Base-by-base conservation (phyloP, 352 stramenopile genomes). In the Blastocystis sp. region DNA sequence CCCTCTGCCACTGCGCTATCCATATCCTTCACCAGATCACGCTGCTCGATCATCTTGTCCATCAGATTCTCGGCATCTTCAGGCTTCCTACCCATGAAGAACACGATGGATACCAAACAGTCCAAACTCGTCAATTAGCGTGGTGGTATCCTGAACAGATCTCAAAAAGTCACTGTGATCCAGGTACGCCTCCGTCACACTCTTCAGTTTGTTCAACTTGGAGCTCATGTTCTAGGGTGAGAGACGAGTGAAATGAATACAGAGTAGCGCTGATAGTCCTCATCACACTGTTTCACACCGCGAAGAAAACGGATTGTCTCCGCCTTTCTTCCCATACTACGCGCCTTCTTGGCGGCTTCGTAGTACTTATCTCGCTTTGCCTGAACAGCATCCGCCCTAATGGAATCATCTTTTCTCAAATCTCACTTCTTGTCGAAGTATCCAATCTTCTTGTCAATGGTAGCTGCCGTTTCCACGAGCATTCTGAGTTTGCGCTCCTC, bases 201-300 rank as follows among this genome's bases (percentile, higher is more conserved):
- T 72, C 61, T 72, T 72, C 7, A 72, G 32, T 24, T 72, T 72
- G n/a, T 4, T n/a, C 29, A 72, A 44, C 27, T 72, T 72, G 42
- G 42, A 9, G 29, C 61, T 44, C 61, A 72, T 72, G 27, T 36
- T 44, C 61, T 72, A 72, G 36, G 6, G 29, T 2, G 36, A 36
- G n/a, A 72, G 1, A 72, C 14, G 21, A 49, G 14, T 46, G 14
- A 7, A 49, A 11, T 14, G 61, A 24, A 44, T 21, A 72, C 61
- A 44, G 40, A 49, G 29, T 72, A 44, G 21, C 61, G 24, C 27
- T 72, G 34, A 6, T 36, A 48, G 14, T 72, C 32, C 14, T 72
- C 61, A 46, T 72, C 61, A 48, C 61, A 72, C 32, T 72, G 61
- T 32, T 72, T 72, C 14, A 72, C 0, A 51, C 2, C 34, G 14